These are phyloP conservation scores for Scleromitrula shiraiana DNA, from an alignment of 2,329 filamentous ascomycete genomes.

Conservation along the genomic window DNA sequence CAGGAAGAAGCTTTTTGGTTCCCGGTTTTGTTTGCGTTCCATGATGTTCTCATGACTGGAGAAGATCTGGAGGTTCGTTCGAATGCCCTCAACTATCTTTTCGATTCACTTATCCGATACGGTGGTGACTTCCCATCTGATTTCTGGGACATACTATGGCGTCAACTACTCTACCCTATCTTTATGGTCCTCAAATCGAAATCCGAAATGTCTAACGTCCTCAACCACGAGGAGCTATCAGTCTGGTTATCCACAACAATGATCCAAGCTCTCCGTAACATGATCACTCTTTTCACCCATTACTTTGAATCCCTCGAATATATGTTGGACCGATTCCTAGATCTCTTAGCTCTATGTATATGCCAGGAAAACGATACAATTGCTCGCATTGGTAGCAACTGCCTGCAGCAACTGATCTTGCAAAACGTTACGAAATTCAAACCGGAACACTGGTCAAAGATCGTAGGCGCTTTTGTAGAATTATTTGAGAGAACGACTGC, in stretches of 20 bases:
- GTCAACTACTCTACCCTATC: conserved; percentile 93
- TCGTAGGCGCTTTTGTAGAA: conserved; percentile 92
- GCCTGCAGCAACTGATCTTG: conserved; percentile 88
- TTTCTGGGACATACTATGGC: conserved; percentile 98
- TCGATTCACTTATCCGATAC: conserved; percentile 84
- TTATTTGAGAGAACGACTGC: conserved; percentile 92
- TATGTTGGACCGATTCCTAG: conserved; percentile 96
- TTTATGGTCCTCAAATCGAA: conserved; percentile 97
- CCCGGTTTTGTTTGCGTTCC: conserved; percentile 93
- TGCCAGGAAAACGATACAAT: conserved; percentile 99
- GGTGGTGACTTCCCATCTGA: conserved; percentile 85
- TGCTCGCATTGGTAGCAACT: conserved; percentile 95
- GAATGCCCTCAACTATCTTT: conserved; percentile 88
- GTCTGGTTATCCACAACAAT: conserved; percentile 99
- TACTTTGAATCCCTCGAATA: conserved; percentile 95
- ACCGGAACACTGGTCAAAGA: conserved; percentile 81
- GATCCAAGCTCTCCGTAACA: conserved; percentile 96
- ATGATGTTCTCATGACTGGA: conserved; percentile 97
- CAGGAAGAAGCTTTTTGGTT: conserved; percentile 99
- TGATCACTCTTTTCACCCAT: conserved; percentile 98
- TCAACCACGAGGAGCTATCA: conserved; percentile 92
- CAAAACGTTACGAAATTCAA: conserved; percentile 94
- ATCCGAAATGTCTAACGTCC: conserved; percentile 90
- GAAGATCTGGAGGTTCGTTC: conserved; percentile 95
- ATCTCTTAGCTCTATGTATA: conserved; percentile 89